These are phyloP conservation scores for Cutaneotrichosporon sp. DNA, from an alignment of 1,284 basidiomycete genomes.

Conservation along the genomic window DNA sequence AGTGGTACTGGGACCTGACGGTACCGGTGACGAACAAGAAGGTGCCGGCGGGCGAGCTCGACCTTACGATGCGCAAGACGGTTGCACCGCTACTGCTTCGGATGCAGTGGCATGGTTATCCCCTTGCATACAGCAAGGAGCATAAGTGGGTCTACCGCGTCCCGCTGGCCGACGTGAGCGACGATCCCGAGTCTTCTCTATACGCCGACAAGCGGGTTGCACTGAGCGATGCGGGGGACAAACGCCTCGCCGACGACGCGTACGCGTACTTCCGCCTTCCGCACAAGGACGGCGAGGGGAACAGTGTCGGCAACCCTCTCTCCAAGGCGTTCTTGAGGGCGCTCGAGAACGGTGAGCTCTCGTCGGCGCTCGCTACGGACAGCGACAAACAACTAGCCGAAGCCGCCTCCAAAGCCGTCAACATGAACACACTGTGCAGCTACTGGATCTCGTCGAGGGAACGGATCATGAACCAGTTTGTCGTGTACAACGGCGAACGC, in stretches of 20 bases:
- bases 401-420: conserved; percentile 78
- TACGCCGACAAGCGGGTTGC: conserved; percentile 28
- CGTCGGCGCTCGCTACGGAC: conserved; percentile 51
- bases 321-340: conserved; percentile 86
- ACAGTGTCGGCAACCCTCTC: conserved; percentile 91
- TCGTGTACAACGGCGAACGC: conserved; percentile 74
- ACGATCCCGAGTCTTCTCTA: conserved; percentile 60
- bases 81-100: conserved; percentile 81
- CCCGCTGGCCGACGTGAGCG: conserved; percentile 57
- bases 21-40: conserved; percentile 43
- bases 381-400: conserved; percentile 58
- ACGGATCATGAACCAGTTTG: conserved; percentile 89
- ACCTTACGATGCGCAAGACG: conserved; percentile 81
- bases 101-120: conserved; percentile 83
- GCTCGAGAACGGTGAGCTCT: conserved; percentile 79
- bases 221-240: conserved; percentile 29
- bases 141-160: conserved; percentile 92
- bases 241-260: conserved; percentile 26
- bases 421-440: conserved; percentile 91
- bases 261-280: conserved; percentile 82
- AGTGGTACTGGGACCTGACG: conserved; percentile 93
- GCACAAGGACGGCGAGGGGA: conserved; percentile 90
- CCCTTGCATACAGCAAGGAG: conserved; percentile 79
- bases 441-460: conserved; percentile 97
- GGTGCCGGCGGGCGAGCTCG: conserved; percentile 58